phyloP scores from a whole-genome alignment of 768 basidiomycete species.

The Kwoniella botswanensis region DNA sequence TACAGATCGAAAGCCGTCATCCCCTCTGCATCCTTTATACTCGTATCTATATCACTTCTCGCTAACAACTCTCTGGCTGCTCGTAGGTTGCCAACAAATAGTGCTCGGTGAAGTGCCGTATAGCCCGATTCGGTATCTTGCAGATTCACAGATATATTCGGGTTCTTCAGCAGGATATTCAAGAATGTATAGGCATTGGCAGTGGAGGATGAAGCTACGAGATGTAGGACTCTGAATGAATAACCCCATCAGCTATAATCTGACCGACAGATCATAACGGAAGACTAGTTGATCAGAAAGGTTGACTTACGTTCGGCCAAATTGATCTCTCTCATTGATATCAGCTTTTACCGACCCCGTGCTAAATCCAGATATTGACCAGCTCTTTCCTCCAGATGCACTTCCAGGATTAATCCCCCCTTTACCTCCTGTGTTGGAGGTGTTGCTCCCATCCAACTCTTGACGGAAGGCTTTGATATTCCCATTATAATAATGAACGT shows the following conservation, averaged over 20 bases:
- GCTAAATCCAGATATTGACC: constrained; percentile 40
- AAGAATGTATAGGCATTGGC: constrained; percentile 74
- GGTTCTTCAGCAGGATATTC: constrained; percentile 73
- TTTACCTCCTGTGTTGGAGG: constrained; percentile 6
- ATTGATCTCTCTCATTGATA: constrained; percentile 56
- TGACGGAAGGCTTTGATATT: constrained; percentile 53
- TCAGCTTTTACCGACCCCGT: constrained; percentile 44
- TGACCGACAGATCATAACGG: too few species aligned
- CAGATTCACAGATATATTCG: constrained; percentile 77
- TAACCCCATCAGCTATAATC: constrained; percentile 15
- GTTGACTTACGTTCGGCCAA: constrained; percentile 53
- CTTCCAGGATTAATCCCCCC: constrained; percentile 29
- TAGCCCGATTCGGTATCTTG: constrained; percentile 83
- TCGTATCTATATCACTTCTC: constrained; percentile 71
- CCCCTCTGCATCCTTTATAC: constrained; percentile 79
- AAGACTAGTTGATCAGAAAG: too few species aligned
- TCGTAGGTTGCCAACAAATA: constrained; percentile 71
- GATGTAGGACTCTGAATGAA: constrained; percentile 73
- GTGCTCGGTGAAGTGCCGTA: constrained; percentile 85
- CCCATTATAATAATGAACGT: constrained; percentile 51
- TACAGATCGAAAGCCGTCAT: constrained; percentile 92
- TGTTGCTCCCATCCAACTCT: constrained; percentile 42
- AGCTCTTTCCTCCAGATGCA: constrained; percentile 42
- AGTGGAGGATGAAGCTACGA: constrained; percentile 72
- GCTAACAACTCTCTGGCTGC: constrained; percentile 74